phyloP scores from a whole-genome alignment of 1,139 yeast species.

The Candida tropicalis region DNA sequence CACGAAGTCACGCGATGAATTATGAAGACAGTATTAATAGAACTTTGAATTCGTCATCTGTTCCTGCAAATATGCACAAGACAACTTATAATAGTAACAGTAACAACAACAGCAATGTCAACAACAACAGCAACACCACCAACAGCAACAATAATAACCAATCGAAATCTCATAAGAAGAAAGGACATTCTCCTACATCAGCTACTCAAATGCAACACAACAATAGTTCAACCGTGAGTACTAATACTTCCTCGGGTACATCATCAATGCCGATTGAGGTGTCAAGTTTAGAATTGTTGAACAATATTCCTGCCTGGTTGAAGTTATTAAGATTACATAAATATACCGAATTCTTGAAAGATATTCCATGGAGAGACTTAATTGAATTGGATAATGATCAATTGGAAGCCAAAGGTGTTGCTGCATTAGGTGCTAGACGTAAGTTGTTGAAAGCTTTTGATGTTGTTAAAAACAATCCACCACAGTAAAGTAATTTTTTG shows the following conservation, averaged over 20 bases:
- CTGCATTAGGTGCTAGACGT: conserved; percentile 93
- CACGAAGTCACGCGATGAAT: conserved; percentile 13
- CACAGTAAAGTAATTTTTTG: conserved; percentile 6
- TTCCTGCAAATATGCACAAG: conserved; percentile 24
- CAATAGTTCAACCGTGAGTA: conserved; percentile 13
- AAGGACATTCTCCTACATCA: conserved; percentile 14
- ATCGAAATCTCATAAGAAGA: conserved; percentile 10
- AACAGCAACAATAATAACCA: conserved; percentile 11
- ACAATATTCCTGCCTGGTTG: conserved; percentile 91
- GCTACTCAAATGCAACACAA: conserved; percentile 11
- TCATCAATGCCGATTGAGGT: conserved; percentile 64
- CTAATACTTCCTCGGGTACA: conserved; percentile 22
- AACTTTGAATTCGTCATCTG: conserved; percentile 39
- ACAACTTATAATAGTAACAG: conserved; percentile 7
- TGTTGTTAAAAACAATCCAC: conserved; percentile 52
- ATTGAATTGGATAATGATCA: conserved; percentile 69
- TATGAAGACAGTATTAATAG: conserved; percentile 43
- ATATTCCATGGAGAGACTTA: conserved; percentile 77
- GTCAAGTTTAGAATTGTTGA: conserved; percentile 62
- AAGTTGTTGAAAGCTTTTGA: conserved; percentile 90
- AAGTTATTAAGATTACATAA: conserved; percentile 88
- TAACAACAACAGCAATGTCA: conserved; percentile 13
- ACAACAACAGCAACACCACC: too few species aligned
- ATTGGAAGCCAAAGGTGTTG: conserved; percentile 79
- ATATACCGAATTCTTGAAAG: conserved; percentile 82